Evolutionary conservation across 2,329 filamentous ascomycete species (phyloP), one percentile per base, ranked within the genome.

Genomic region (Hypoxylon sp.): DNA sequence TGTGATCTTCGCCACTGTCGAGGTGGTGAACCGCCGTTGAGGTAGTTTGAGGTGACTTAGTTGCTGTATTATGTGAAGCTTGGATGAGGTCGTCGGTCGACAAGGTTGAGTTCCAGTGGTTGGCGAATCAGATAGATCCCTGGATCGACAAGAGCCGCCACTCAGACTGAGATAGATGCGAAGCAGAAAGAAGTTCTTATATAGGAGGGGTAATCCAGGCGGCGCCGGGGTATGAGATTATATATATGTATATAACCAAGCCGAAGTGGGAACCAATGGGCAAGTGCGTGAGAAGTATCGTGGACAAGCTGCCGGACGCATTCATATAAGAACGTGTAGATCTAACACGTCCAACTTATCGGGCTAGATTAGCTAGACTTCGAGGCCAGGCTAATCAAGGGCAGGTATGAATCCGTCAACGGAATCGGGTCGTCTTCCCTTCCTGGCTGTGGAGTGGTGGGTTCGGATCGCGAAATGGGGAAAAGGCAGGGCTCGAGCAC

Each of bases 271-370:
- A 48, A 54, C 47, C 43, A 31, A 37, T 42, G 43, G 38, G 40
- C 43, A 38, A 55, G 45, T 61, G n/a, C n/a, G n/a, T n/a, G 58
- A 65, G 49, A 53, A 51, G 38, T 61, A 55, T 60, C 60, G 60
- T 54, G 55, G 64, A 50, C 52, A 52, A 51, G 42, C 46, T 45
- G 52, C 56, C 57, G 53, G 56, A 52, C 47, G 56, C 51, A 26
- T 42, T 56, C 50, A 58, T 46, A 50, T 38, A 50, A 46, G 33
- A 41, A 23, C 11, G 38, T 41, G 42, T 55, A 64, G 56, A 62
- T 63, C n/a, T 66, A 65, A 61, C 58, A 63, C 15, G n/a, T n/a
- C 60, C 62, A 62, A 58, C 67, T 62, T 64, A 65, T 62, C 55
- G 51, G 60, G 33, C 58, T 55, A 60, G 57, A 58, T 42, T 65